Evolutionary conservation across 495 filamentous ascomycete species (phyloP), one percentile per base, ranked within the genome.

Genomic region (Penicillium pancosmium): DNA sequence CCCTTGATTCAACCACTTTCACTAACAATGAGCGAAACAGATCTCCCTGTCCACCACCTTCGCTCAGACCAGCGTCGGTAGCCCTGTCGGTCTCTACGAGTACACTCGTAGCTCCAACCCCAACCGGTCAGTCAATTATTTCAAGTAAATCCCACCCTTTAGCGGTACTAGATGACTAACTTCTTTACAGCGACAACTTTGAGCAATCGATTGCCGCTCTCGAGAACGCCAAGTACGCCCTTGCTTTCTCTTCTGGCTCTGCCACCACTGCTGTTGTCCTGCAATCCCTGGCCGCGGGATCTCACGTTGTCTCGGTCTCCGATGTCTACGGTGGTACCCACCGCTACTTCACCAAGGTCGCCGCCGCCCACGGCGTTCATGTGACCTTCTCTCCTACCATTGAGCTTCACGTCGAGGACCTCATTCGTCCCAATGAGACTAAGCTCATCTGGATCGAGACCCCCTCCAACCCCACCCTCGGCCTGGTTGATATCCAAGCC

Each of bases 281-380:
- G 36, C 94, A 99, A 71, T 93, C 89, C 48, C 86, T 99, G 53
- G 92, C 95, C 43, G 81, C 89, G 5, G 94, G 93, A 48, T 95
- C 91, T 18, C 94, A 99, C 76, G 88, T 98, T 59, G 85, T 99
- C 64, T 96, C 92, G 43, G 92, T 98, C 38, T 94, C 91, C 51
- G 95, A 99, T 70, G 91, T 99, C 48, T 99, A 99, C 69, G 94
- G 94, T 56, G 94, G 94, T 46, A 99, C 94, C 2, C 94, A 98
- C 76, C 84, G 94, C 60, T 99, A 99, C 78, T 99, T 99, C 84
- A 99, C 94, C 62, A 92, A 97, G 77, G 95, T 99, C 46, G 94
- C 94, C 50, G 83, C 88, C 60, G 92, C 95, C 25, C 95, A 99
- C 69, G 92, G 93, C 59, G 93, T 99, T 12, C 82, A 90, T 52